A percentile compares a stretch with the other conserved stretches of the same genome.
Conservation (phyloP, 1,284 basidiomycete genomes). For the Prillingera fragicola region DNA sequence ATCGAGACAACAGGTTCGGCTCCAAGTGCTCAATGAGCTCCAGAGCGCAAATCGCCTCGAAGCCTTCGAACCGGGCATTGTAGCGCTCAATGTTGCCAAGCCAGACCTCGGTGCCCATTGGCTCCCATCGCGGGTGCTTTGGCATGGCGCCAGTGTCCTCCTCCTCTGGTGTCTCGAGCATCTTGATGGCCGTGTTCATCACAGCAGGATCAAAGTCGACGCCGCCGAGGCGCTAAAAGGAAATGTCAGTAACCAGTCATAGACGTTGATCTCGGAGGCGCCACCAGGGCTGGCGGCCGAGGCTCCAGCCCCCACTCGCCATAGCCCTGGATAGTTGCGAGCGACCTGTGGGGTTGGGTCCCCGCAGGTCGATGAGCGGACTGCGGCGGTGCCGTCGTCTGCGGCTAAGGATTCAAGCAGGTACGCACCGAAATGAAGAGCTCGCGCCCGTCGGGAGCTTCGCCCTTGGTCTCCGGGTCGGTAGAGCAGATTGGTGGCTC, state of each 20-base stretch:
- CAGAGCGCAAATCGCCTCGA: slow-evolving; percentile 76
- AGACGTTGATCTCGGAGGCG: background rate
- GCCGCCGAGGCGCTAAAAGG: slow-evolving; percentile 39
- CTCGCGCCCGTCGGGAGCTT: slow-evolving; percentile 19
- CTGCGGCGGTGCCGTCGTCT: background rate
- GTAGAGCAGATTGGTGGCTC: slow-evolving; percentile 35
- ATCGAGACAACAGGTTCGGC: slow-evolving; percentile 62
- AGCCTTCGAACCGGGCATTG: slow-evolving; percentile 65
- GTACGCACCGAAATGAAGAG: slow-evolving; percentile 40
- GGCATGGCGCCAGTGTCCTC: slow-evolving; percentile 1
- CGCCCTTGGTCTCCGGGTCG: slow-evolving; percentile 1
- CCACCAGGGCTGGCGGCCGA: background rate
- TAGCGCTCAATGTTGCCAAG: slow-evolving; percentile 70
- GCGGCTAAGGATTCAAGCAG: background rate
- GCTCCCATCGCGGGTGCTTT: slow-evolving; percentile 60
- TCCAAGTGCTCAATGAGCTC: slow-evolving; percentile 93
- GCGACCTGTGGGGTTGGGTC: background rate
- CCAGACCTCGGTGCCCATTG: slow-evolving; percentile 68
- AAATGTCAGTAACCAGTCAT: background rate
- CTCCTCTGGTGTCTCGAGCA: slow-evolving; percentile 24
- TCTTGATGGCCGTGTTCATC: slow-evolving; percentile 36
- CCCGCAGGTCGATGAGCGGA: background rate
- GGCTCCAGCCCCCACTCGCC: background rate
- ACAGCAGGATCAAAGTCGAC: slow-evolving; percentile 41
- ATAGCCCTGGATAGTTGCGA: no score